A percentile compares a stretch with the other conserved stretches of the same genome.
Conservation (phyloP, 2,329 filamentous ascomycete genomes). For the Dryadomyces quercivorus region DNA sequence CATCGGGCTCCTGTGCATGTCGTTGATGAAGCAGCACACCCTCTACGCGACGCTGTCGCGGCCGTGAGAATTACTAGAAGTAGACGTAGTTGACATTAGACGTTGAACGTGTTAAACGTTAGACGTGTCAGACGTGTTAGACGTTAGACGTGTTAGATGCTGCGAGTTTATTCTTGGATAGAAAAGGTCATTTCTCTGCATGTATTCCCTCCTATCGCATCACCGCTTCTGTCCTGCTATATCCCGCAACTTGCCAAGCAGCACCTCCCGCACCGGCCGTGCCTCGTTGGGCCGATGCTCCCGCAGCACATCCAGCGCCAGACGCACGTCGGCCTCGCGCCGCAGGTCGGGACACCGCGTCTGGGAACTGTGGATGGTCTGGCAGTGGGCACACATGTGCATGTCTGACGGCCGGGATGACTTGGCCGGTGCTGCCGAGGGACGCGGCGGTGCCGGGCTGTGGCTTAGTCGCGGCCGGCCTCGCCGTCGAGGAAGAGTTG, state of each 20-base stretch:
- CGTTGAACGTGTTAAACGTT: too few relatives aligned
- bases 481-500: too few relatives aligned
- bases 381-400: slow-evolving; percentile 5
- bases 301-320: slow-evolving; percentile 9
- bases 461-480: too few relatives aligned
- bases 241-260: neutral
- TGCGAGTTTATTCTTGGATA: too few relatives aligned
- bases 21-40: slow-evolving; percentile 67
- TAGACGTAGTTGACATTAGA: too few relatives aligned
- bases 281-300: neutral
- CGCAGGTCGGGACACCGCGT: slow-evolving; percentile 5
- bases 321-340: slow-evolving; percentile 9
- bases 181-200: too few relatives aligned
- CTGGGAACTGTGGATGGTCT: slow-evolving; percentile 1
- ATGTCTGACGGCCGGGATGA: neutral
- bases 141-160: too few relatives aligned
- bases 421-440: neutral
- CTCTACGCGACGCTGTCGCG: slow-evolving; percentile 28
- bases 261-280: neutral
- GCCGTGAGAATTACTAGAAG: neutral
- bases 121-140: too few relatives aligned
- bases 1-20: slow-evolving; percentile 45
- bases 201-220: too few relatives aligned
- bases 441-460: too few relatives aligned
- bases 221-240: neutral